Evolutionary conservation across 805 yeast species (phyloP).

Genomic region (Candida rishiriensis): DNA sequence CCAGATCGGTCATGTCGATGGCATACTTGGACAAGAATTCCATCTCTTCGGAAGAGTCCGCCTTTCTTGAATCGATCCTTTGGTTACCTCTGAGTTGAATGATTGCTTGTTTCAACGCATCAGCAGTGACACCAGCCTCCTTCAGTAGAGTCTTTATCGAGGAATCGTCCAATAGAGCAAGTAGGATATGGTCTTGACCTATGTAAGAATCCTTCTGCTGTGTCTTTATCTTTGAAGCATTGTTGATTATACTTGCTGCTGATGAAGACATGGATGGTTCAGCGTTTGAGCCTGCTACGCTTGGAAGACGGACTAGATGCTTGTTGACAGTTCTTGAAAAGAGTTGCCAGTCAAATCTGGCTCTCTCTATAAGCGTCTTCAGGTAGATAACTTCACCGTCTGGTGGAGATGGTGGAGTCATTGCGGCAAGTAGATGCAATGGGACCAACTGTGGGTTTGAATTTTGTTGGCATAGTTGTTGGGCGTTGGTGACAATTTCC

Average conservation of each 20-base stretch:
- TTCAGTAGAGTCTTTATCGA: constrained; percentile 67
- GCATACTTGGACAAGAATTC: constrained; percentile 91
- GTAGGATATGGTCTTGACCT: constrained; percentile 89
- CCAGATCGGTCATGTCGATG: constrained; percentile 87
- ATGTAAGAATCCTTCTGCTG: constrained; percentile 88
- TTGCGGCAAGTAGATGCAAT: constrained; percentile 87
- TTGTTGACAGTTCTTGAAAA: constrained; percentile 79
- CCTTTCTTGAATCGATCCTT: constrained; percentile 88
- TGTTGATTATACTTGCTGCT: constrained; percentile 68
- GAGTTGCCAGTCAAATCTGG: constrained; percentile 79
- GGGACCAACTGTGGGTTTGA: constrained; percentile 81
- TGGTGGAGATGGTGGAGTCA: constrained; percentile 57
- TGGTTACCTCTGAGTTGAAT: constrained; percentile 82
- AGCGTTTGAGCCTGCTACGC: constrained; percentile 85
- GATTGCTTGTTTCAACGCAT: constrained; percentile 72
- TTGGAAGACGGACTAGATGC: constrained; percentile 77
- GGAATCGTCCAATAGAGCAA: constrained; percentile 79
- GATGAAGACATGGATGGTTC: constrained; percentile 72
- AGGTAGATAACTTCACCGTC: constrained; percentile 59
- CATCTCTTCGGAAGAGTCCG: constrained; percentile 80
- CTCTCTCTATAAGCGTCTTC: constrained; percentile 78
- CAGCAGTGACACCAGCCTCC: constrained; percentile 63
- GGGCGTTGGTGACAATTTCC: constrained; percentile 72
- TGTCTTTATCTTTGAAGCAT: constrained; percentile 71
- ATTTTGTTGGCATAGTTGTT: constrained; percentile 78